Evolutionary conservation across 352 stramenopile genomes (phyloP), one percentile per base, ranked within the genome.

Genomic region (Pythium monospermum): DNA sequence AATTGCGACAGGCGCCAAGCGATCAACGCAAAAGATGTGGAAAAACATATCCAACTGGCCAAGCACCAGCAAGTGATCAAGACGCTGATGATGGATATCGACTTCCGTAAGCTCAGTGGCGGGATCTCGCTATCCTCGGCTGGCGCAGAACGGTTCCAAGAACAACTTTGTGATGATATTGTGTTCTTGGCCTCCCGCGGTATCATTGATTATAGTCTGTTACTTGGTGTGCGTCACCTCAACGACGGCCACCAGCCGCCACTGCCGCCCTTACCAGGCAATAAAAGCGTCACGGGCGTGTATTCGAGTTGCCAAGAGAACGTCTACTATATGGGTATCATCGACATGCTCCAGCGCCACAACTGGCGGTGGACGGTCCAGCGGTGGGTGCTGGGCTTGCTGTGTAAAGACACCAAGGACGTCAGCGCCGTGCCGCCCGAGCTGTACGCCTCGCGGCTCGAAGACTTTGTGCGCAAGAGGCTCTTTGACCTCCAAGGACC

Each of bases 121-220:
- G 80, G 77, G 6, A 78, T 93, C 25, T 55, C 66, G 15, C 53
- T 91, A 8, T 73, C 79, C 5, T 70, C 77, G 11, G 40, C 52
- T 1, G 69, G 69, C 30, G 76, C 74, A 0, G 52, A 66, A 4
- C 38, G 58, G 18, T 48, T 86, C 10, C 71, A 91, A 43, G 74
- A 74, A 18, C 80, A 90, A 49, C 57, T 93, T 6, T 89, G 80
- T 49, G 79, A 82, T 41, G 83, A 93, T 52, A 80, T 93, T 25
- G 71, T 87, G 8, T 93, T 93, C 55, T 68, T 93, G 23, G 83
- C 79, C 13, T 87, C 77, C 25, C 80, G 78, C 15, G 76, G 78
- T 18, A 93, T 93, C 56, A 91, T 93, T 33, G 83, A 93, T 57
- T 93, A 93, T 57, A 91, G 79, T 45, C 83, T 93, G 22, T 46